phyloP scores from a whole-genome alignment of 2,329 filamentous ascomycete species.

The Xylariales sp. region DNA sequence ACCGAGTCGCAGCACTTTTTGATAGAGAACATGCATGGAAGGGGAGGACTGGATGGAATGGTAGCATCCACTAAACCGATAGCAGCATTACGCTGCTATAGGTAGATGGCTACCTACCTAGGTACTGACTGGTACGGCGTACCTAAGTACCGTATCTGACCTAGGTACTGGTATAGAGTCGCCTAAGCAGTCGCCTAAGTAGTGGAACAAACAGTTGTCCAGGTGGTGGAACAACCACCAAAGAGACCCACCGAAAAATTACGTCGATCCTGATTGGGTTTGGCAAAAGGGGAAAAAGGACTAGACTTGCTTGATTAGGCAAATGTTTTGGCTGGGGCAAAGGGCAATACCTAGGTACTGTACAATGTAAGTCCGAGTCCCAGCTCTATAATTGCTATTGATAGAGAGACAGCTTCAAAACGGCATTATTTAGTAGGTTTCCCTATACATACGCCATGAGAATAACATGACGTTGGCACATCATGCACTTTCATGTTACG shows the following conservation, averaged over 20 bases:
- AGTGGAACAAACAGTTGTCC: no score
- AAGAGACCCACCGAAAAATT: conserved; percentile 22
- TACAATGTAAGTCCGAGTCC: no score
- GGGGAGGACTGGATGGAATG: conserved; percentile 27
- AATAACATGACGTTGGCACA: no score
- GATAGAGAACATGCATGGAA: conserved; percentile 5
- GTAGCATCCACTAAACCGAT: conserved; percentile 9
- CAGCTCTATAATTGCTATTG: not conserved
- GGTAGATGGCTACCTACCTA: no score
- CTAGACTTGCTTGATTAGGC: conserved; percentile 25
- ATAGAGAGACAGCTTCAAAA: not conserved
- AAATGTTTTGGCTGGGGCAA: conserved; percentile 12
- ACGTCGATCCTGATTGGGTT: conserved; percentile 28
- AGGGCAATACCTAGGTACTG: not conserved
- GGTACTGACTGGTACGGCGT: no score
- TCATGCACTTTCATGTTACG: no score
- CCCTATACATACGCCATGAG: no score
- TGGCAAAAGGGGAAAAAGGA: not conserved
- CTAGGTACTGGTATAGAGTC: no score
- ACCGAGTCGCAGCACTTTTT: conserved; percentile 3
- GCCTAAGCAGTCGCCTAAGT: no score
- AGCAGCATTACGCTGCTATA: not conserved
- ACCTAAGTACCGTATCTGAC: no score
- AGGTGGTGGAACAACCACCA: no score
- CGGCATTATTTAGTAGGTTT: no score